phyloP scores from a whole-genome alignment of 2,329 filamentous ascomycete species.

The Xylaria arbuscula region DNA sequence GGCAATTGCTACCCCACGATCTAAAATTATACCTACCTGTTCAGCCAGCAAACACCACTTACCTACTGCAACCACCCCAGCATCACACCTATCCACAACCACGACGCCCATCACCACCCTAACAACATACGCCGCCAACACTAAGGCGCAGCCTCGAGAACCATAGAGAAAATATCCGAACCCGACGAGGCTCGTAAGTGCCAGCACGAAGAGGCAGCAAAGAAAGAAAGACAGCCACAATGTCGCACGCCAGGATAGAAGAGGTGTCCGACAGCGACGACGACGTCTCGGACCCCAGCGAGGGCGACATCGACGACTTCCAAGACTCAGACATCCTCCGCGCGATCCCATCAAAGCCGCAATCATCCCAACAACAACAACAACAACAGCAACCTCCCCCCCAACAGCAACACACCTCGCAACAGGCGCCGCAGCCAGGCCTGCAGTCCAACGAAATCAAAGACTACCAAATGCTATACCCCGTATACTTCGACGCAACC shows the following conservation, averaged over 20 bases:
- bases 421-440: conserved; percentile 50
- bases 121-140: neutral
- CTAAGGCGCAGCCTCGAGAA: neutral
- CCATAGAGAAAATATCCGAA: neutral
- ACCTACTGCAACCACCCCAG: neutral
- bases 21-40: conserved; percentile 14
- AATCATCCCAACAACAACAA: conserved; percentile 49
- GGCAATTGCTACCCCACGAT: conserved; percentile 29
- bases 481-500: conserved; percentile 89
- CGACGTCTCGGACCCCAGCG: conserved; percentile 82
- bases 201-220: neutral
- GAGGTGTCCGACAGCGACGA: conserved; percentile 82
- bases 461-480: conserved; percentile 90
- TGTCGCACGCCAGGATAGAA: conserved; percentile 91
- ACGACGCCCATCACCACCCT: neutral
- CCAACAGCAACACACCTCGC: conserved; percentile 19
- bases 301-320: conserved; percentile 81
- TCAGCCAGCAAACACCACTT: conserved; percentile 7
- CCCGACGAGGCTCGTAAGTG: no score
- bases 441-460: conserved; percentile 70
- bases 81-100: conserved; percentile 14
- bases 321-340: conserved; percentile 67
- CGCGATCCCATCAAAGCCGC: conserved; percentile 49
- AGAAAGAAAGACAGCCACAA: conserved; percentile 50
- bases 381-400: conserved; percentile 28